Conservation (phyloP, 2,329 filamentous ascomycete genomes). For the Celoporthe dispersa region DNA sequence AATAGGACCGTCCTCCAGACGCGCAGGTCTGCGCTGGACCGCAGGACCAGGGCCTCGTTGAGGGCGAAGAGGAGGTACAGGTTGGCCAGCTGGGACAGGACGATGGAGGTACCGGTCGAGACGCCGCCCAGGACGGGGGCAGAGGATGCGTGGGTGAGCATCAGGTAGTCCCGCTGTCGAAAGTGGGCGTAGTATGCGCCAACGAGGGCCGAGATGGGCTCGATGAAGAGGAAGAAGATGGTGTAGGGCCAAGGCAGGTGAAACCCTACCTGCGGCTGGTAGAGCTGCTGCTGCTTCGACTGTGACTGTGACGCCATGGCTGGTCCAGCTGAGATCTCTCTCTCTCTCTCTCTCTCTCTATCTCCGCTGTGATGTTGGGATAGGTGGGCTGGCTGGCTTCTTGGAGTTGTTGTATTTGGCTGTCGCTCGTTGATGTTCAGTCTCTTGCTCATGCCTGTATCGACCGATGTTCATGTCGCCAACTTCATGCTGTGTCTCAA, state of each 20-base stretch:
- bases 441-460: too few species aligned
- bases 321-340: too few species aligned
- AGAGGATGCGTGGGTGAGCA: slow-evolving; percentile 62
- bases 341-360: neutral
- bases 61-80: slow-evolving; percentile 78
- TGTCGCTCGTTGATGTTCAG: too few species aligned
- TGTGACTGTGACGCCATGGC: slow-evolving; percentile 13
- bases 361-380: neutral
- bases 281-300: slow-evolving; percentile 11
- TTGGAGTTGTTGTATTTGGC: neutral
- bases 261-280: slow-evolving; percentile 38
- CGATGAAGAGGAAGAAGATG: slow-evolving; percentile 76
- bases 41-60: slow-evolving; percentile 77
- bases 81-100: slow-evolving; percentile 76
- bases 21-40: slow-evolving; percentile 66
- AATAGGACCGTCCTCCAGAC: slow-evolving; percentile 74
- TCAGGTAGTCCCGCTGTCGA: slow-evolving; percentile 61
- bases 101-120: slow-evolving; percentile 66
- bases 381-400: neutral
- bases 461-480: neutral
- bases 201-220: slow-evolving; percentile 60
- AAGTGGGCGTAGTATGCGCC: slow-evolving; percentile 59
- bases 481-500: neutral
- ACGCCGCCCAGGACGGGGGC: slow-evolving; percentile 49
- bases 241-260: slow-evolving; percentile 66